Base-by-base conservation (phyloP, 2,329 filamentous ascomycete genomes). In the Aspergillus arachidicola region DNA sequence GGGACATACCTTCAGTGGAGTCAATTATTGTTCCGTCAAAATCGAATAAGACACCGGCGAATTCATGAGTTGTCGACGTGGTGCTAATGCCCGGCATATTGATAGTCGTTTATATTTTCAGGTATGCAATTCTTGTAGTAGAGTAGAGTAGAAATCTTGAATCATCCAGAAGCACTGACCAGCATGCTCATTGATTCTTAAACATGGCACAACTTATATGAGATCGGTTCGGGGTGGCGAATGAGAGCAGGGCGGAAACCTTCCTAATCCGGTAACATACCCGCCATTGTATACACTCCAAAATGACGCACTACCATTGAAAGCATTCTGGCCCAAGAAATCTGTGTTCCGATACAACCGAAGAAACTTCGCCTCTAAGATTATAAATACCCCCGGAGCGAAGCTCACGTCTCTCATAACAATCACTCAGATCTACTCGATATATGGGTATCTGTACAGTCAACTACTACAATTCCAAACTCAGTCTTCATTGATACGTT, bases 11-110 rank as follows among this genome's bases (percentile, higher is more conserved):
- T 30, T 61, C 60, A 2, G 60, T 61, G 6, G 60, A 61, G 32
- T 61, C 60, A 2, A 61, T 61, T n/a, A 61, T 61, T 11, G 60
- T 61, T 4, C 60, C 60, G 36, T 61, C 60, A 7, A 61, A 58
- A 55, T 61, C 60, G 2, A 61, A 38, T 3, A 61, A 46, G 38
- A 58, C 32, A n/a, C 54, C 54, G 34, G 60, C 60, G 26, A 61
- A 61, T n/a, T 23, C 43, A 45, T 61, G 54, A 4, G 45, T 30
- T 11, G n/a, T 46, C 5, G 43, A 21, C 4, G 21, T 46, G 12
- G 43, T 7, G 5, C 9, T 23, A 23, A 6, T 21, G 4, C 21
- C 4, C 6, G 43, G 21, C 43, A 46, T 46, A 4, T 21, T 46
- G 21, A 23, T 12, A 16, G 21, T 23, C n/a, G 4, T 26, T 23